Evolutionary conservation across 768 basidiomycete species (phyloP), one percentile per base, ranked within the genome.

Genomic region (Erythrobasidium yunnanense): DNA sequence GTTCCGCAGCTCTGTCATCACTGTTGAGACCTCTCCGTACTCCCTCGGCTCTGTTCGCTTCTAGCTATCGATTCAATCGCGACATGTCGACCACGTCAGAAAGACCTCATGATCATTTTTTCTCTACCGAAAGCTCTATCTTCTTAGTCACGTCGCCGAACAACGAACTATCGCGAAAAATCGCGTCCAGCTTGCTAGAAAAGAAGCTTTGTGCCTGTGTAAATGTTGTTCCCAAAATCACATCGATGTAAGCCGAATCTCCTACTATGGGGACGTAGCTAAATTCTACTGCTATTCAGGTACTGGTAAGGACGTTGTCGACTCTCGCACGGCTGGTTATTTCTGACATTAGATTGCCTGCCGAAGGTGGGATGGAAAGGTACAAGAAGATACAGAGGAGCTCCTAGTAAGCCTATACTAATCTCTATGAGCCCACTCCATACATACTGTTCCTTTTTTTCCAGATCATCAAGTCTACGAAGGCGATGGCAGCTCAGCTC

Each of bases 281-380:
- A 11, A 13, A 13, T 30, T 13, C 18, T 8, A 20, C 29, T 22
- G 20, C 50, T 52, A n/a, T 52, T 13, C 50, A 52, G 20, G 50
- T 52, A 52, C 29, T 22, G 20, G 50, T 23, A 52, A 30, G 50
- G 11, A 8, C 15, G 18, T 11, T 13, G 20, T 8, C 20, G 27
- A 23, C 50, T 52, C 45, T 23, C 38, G 6, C 4, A 33, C 32
- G 8, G 30, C 22, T 13, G 13, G n/a, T 38, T 11, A 29, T 57
- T 22, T 18, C 27, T 57, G 33, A 32, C 11, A 35, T 8, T 15
- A 4, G 4, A 25, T n/a, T 3, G 8, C 35, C 17, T 13, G 15
- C n/a, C 25, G 47, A 42, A 42, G 56, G 56, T 58, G 56, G 56
- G 56, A 58, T 18, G 56, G 56, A 27, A 35, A 58, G 29, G 27